Base-by-base conservation (phyloP, 139 green algal species). In the Volvox reticuliferus region DNA sequence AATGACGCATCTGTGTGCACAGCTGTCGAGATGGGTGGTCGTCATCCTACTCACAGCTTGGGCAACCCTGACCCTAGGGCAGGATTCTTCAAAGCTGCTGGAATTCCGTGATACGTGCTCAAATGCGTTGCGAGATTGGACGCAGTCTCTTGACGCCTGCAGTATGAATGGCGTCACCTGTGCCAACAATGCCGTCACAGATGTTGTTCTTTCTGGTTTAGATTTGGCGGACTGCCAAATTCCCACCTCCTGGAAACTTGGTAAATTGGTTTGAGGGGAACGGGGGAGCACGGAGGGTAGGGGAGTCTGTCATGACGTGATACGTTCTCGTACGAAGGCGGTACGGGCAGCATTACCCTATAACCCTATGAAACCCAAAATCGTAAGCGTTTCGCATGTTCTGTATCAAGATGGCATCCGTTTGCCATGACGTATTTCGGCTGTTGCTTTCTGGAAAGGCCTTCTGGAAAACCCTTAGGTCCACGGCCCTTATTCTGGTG, bases 1-100 rank as follows among this genome's bases (percentile, higher is more conserved):
- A 55, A 55, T 9, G 44, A 55, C 44, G 44, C 44, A 55, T 55
- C 9, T 55, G 44, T 5, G 44, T 55, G 44, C 44, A 55, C 5
- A 55, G 44, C 44, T 55, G 44, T 55, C 44, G 44, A 9, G 44
- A 55, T 73, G 65, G 9, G 21, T 79, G 71, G 71, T 79, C 28
- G 71, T 79, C 71, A 32, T 20, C 71, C 32, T 81, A 33, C 32
- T 81, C 75, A 35, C 75, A 81, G 75, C 75, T 81, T 81, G 75
- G 75, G 75, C 30, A 81, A 35, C 32, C 30, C 18, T 55, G 3
- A 24, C 17, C 22, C 32, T 24, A 2, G 33, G 75, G 9, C 75
- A 84, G 32, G 78, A 84, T 67, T 6, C 13, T 24, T 24, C 14
- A 12, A 37, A 44, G 21, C 78, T 84, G 30, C 21, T 19, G 19